phyloP scores from a whole-genome alignment of 129 eudicot genomes.

The Saposhnikovia divaricata region DNA sequence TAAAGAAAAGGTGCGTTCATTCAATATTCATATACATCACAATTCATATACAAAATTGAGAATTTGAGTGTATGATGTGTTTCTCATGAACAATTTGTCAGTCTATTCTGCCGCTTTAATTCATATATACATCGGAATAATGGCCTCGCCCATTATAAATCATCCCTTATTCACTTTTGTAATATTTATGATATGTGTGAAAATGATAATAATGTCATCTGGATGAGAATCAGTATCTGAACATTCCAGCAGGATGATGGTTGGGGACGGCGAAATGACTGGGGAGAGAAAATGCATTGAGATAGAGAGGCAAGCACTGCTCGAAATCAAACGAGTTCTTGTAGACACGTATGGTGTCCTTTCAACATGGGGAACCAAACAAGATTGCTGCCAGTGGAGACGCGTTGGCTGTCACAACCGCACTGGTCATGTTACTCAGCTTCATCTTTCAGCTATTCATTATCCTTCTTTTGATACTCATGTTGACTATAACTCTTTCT shows the following conservation, averaged over 20 bases:
- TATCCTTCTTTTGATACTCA: too few species aligned
- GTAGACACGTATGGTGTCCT: not conserved
- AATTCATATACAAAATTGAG: too few species aligned
- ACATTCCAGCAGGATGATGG: not conserved
- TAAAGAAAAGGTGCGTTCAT: too few species aligned
- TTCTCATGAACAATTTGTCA: too few species aligned
- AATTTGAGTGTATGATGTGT: too few species aligned
- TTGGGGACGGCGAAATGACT: too few species aligned
- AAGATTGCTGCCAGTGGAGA: slow-evolving; percentile 36
- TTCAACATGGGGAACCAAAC: slow-evolving; percentile 23
- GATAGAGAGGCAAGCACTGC: slow-evolving; percentile 24
- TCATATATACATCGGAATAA: not conserved
- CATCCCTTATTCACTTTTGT: not conserved
- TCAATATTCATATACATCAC: too few species aligned
- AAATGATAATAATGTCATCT: not conserved
- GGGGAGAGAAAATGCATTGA: not conserved
- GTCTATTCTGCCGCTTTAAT: not conserved
- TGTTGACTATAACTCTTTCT: too few species aligned
- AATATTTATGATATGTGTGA: not conserved
- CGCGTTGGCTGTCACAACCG: slow-evolving; percentile 9
- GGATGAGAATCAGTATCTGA: not conserved
- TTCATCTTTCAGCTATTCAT: too few species aligned
- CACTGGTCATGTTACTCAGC: too few species aligned
- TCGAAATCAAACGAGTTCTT: slow-evolving; percentile 16
- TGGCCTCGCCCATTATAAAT: not conserved